Evolutionary conservation across 495 filamentous ascomycete genomes (phyloP).

Genomic region (Oleoguttula mirabilis): DNA sequence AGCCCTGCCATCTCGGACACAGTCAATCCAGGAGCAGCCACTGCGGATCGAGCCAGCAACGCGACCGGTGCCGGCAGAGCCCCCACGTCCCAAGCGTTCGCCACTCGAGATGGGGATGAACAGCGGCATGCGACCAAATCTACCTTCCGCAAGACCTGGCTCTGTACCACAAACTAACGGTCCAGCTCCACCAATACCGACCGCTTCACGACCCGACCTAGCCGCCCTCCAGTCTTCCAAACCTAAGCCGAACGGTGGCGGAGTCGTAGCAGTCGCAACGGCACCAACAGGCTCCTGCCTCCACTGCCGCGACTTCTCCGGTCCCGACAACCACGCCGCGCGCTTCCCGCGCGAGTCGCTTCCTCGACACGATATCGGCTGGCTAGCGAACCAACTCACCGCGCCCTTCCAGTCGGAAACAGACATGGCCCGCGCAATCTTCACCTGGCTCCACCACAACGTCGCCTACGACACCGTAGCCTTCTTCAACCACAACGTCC

Average conservation of each 20-base stretch:
- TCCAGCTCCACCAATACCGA: slow-evolving; percentile 43
- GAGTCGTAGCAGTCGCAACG: slow-evolving; percentile 6
- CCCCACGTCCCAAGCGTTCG: slow-evolving; percentile 19
- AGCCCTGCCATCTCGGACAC: background rate
- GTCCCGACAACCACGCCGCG: slow-evolving; percentile 63
- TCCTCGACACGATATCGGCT: slow-evolving; percentile 48
- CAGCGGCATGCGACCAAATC: slow-evolving; percentile 6
- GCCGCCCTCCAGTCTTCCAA: slow-evolving; percentile 44
- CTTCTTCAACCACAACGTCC: slow-evolving; percentile 60
- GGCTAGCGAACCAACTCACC: slow-evolving; percentile 67
- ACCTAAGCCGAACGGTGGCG: slow-evolving; percentile 31
- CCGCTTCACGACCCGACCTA: slow-evolving; percentile 46
- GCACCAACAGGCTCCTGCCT: slow-evolving; percentile 45
- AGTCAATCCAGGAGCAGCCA: too few relatives aligned
- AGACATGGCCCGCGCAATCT: slow-evolving; percentile 84
- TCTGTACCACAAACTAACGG: slow-evolving; percentile 6
- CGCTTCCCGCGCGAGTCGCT: slow-evolving; percentile 60
- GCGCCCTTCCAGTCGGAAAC: slow-evolving; percentile 65
- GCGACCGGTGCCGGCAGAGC: background rate
- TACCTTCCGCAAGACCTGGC: slow-evolving; percentile 19
- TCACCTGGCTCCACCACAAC: slow-evolving; percentile 93
- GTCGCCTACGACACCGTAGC: slow-evolving; percentile 66
- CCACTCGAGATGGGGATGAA: slow-evolving; percentile 27
- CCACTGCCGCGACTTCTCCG: slow-evolving; percentile 76
- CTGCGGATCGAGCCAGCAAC: slow-evolving; percentile 1